Base-by-base conservation (phyloP, 495 filamentous ascomycete genomes). In the Mytilinidion resinicola region DNA sequence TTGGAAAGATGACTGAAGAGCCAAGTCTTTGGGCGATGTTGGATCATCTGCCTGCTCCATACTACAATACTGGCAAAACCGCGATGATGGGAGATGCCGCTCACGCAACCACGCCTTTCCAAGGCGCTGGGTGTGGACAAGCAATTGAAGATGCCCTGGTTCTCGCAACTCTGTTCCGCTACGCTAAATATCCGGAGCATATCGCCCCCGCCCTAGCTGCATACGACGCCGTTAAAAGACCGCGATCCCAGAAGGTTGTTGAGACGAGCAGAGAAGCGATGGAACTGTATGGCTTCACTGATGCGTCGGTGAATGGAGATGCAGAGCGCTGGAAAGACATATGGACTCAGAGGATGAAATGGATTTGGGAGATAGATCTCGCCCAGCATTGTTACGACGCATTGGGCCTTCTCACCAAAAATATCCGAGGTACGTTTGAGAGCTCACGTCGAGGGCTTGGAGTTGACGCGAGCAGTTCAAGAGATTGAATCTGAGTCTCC, bases 171-270 rank as follows among this genome's bases (percentile, higher is more conserved):
- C 35, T 69, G 21, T 50, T 69, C 6, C 3, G n/a, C 17, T 51
- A 61, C 25, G 19, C 46, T 3, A 56, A 17, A 34, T 39, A 25
- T 1, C 4, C 51, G 37, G 30, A 34, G 21, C 38, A 68, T 33
- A 41, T 74, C 1, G 56, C 61, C 11, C 53, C 57, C 5, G 71
- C 72, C 14, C 73, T 74, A 51, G 17, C 55, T 38, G 65, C 57
- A 4, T 76, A 73, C 48, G 71, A 73, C 53, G 25, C 57, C 11
- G 61, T 70, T 5, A 64, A 70, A 39, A 56, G 64, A 25, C 69
- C 68, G 1, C 66, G 82, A 11, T 77, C 74, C 10, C 77, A 82
- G 61, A 68, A 64, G 43, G 70, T 82, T 2, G 74, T 81, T 14
- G 66, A 59, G 1, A 80, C 73, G 25, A 85, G 82, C 61, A 69